phyloP scores from a whole-genome alignment of 768 basidiomycete genomes.

The Calocera cornea region DNA sequence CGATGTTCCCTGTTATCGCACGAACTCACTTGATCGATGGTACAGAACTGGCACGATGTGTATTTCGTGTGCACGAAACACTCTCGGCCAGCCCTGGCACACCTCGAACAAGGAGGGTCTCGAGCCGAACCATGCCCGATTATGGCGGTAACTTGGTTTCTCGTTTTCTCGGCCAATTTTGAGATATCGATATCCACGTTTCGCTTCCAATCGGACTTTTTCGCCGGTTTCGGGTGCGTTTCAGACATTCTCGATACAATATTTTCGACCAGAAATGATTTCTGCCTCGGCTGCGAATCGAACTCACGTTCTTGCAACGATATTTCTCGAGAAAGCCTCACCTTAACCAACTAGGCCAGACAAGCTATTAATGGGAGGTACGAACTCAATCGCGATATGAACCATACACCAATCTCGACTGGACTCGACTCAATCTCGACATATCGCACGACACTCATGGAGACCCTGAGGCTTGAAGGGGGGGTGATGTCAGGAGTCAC shows the following conservation, averaged over 20 bases:
- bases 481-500: no score
- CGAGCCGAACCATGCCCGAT: neutral
- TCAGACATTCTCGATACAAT: neutral
- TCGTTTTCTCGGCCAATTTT: neutral
- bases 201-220: neutral
- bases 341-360: neutral
- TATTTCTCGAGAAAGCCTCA: neutral
- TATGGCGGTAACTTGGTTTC: neutral
- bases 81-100: neutral
- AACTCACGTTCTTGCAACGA: neutral
- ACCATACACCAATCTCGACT: no score
- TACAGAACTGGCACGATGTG: neutral
- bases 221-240: neutral
- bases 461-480: no score
- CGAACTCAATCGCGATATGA: no score
- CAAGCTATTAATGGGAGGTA: no score
- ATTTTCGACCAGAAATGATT: neutral
- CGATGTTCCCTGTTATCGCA: neutral
- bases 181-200: no score
- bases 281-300: neutral
- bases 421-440: no score
- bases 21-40: neutral
- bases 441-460: no score
- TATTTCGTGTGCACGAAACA: neutral
- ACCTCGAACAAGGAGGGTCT: neutral